Percentiles rank a stretch among this genome's conserved stretches.
These are phyloP conservation scores for Rhododendron ferrugineum DNA, from an alignment of 148 eudicot genomes.

Conservation along the genomic window DNA sequence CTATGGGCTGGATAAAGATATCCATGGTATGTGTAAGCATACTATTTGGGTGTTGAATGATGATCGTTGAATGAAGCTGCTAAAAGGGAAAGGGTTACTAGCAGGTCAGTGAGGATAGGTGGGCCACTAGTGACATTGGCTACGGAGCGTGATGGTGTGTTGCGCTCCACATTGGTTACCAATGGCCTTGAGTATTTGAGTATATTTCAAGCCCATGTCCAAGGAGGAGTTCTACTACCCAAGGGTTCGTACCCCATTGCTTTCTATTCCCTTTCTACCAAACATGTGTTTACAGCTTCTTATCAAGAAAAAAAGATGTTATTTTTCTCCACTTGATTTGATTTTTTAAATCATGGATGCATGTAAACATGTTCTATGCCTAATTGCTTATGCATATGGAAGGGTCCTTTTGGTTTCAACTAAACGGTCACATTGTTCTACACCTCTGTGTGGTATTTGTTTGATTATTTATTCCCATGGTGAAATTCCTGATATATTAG, in stretches of 20 bases:
- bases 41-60: not conserved
- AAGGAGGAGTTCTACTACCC: not conserved
- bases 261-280: not conserved
- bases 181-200: not conserved
- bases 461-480: not conserved
- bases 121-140: not conserved
- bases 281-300: not conserved
- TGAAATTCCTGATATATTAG: not conserved
- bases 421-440: not conserved
- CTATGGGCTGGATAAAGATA: not conserved
- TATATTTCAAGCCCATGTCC: not conserved
- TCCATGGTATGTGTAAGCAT: not conserved
- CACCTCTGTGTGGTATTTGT: not conserved
- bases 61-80: not conserved
- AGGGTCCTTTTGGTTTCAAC: not conserved
- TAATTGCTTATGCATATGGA: not conserved
- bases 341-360: not conserved
- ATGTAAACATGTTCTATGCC: not conserved
- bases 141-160: not conserved
- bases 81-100: not conserved
- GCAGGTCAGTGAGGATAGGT: not conserved
- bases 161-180: not conserved
- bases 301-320: not conserved
- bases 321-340: not conserved
- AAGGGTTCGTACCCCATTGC: not conserved